phyloP scores from a whole-genome alignment of 2,329 filamentous ascomycete species.

The Trichoderma arundinaceum region DNA sequence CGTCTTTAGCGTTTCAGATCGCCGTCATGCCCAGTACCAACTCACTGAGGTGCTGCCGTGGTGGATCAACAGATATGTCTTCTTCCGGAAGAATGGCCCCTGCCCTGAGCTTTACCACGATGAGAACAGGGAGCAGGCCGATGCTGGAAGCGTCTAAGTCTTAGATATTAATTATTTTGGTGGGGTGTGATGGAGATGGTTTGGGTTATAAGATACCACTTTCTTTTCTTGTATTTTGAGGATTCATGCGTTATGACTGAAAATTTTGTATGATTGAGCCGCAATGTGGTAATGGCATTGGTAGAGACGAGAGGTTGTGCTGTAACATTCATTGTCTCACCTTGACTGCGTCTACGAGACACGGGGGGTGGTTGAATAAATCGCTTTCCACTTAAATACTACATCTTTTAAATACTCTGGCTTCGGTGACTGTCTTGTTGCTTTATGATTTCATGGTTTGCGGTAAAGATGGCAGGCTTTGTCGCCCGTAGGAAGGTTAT shows the following conservation, averaged over 20 bases:
- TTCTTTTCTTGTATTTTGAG: slow-evolving; percentile 18
- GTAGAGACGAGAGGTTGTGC: background rate
- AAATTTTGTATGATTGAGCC: background rate
- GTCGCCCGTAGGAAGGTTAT: too few species aligned
- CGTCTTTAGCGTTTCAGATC: slow-evolving; percentile 27
- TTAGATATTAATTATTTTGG: background rate
- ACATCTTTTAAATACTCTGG: background rate
- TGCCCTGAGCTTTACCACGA: slow-evolving; percentile 30
- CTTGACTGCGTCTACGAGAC: background rate
- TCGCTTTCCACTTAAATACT: background rate
- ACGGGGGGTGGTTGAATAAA: background rate
- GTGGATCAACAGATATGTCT: slow-evolving; percentile 30
- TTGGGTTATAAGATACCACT: slow-evolving; percentile 25
- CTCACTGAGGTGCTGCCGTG: slow-evolving; percentile 29
- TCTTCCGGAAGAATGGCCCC: slow-evolving; percentile 24
- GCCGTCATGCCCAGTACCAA: slow-evolving; percentile 28
- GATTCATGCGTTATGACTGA: slow-evolving; percentile 4
- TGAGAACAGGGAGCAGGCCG: slow-evolving; percentile 19
- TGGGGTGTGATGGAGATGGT: background rate
- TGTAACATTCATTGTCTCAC: background rate
- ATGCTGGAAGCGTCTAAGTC: background rate
- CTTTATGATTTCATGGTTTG: too few species aligned
- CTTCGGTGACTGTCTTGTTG: background rate
- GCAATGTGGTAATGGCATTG: background rate
- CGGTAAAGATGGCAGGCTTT: too few species aligned